Evolutionary conservation across 1,284 basidiomycete species (phyloP), one percentile per base, ranked within the genome.

Genomic region (Leccinum solheimii): DNA sequence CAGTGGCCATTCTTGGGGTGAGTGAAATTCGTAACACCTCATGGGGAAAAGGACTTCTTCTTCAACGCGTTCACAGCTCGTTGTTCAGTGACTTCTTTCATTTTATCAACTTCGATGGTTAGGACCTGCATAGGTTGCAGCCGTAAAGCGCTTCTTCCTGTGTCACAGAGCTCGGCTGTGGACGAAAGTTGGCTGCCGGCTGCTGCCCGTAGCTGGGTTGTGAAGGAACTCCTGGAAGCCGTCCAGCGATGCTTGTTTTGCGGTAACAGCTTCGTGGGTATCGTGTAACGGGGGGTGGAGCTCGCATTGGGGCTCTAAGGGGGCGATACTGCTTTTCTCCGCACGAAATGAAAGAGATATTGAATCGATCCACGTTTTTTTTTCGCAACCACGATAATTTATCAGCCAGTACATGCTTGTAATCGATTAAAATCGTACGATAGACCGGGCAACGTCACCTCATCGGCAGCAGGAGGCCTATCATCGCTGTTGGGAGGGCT

Each of bases 1-100:
- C 3, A 86, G 86, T 66, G 88, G 89, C 13, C 90, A 92, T 75
- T 73, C 72, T 40, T 91, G 89, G 88, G 74, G 88, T 90, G 68
- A 61, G 64, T 61, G 64, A 71, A 57, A 64, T 59, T 60, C 58
- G 40, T 30, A 58, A 11, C 27, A 68, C 59, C 66, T 69, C 68
- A 64, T 72, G 70, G 59, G 66, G 55, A 36, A 19, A 55, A 50
- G 34, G 61, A 7, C 63, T 68, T 68, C 62, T 63, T 57, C 13
- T 56, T 48, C 58, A 69, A 62, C 61, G 67, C 62, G 67, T 63
- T 63, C 61, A 62, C 68, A 90, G 88, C 80, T 55, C 83, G 88
- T 52, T 91, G 89, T 70, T 87, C 86, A 14, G 78, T 90, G 59
- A 91, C 88, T 52, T 86, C 86, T 40, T 87, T 89, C 71, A 82